These are phyloP conservation scores for Dysphania ambrosioides DNA, from an alignment of 148 eudicot genomes.

Conservation along the genomic window DNA sequence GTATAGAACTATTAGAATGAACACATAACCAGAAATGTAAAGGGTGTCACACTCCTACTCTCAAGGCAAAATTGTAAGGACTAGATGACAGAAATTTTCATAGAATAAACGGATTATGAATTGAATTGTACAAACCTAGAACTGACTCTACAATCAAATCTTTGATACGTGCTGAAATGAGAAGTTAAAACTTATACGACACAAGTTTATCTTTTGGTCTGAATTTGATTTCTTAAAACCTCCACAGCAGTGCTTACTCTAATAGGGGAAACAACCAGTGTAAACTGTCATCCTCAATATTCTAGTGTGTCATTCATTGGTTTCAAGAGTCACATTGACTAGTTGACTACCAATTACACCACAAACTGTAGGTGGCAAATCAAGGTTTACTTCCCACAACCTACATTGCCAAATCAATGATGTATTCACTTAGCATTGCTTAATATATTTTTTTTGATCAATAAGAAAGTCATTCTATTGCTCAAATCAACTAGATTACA, in stretches of 20 bases:
- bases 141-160: not conserved
- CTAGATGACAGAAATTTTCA: not conserved
- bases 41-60: too few species aligned
- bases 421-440: too few species aligned
- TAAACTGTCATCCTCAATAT: not conserved
- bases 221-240: not conserved
- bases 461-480: too few species aligned
- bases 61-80: too few species aligned
- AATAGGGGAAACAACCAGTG: too few species aligned
- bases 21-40: not conserved
- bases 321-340: not conserved
- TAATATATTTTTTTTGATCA: too few species aligned
- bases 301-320: not conserved
- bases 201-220: not conserved
- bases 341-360: not conserved
- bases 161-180: not conserved
- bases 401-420: too few species aligned
- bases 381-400: constrained; percentile 1
- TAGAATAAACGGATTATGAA: not conserved
- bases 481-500: too few species aligned
- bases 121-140: not conserved
- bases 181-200: not conserved
- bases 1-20: not conserved
- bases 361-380: not conserved
- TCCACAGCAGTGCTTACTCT: too few species aligned